A percentile compares a stretch with the other conserved stretches of the same genome.
Conservation (phyloP, 352 stramenopile genomes). For the Saprolegnia parasitica region DNA sequence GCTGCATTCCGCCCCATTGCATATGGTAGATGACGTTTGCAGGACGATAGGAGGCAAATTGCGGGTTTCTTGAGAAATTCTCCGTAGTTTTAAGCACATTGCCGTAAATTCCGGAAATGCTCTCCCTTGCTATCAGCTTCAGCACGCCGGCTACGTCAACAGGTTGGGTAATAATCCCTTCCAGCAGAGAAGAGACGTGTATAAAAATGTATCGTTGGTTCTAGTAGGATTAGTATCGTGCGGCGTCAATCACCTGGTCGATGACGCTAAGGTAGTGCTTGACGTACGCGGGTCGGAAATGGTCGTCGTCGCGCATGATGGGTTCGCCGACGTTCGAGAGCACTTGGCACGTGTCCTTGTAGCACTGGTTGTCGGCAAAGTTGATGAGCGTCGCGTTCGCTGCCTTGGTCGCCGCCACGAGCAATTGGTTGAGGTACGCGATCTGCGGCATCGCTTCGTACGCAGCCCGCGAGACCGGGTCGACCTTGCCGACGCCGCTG, state of each 20-base stretch:
- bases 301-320: slow-evolving; percentile 12
- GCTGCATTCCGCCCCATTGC: no score
- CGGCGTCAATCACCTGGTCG: slow-evolving; percentile 17
- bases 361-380: slow-evolving; percentile 28
- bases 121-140: no score
- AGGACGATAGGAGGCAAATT: no score
- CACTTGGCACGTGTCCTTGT: slow-evolving; percentile 25
- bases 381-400: slow-evolving; percentile 18
- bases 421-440: background rate
- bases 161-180: no score
- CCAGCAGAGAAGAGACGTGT: no score
- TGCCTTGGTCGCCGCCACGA: slow-evolving; percentile 5
- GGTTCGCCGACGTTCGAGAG: slow-evolving; percentile 4
- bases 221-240: background rate
- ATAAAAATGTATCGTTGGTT: no score
- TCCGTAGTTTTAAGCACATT: no score
- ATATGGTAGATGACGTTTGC: no score
- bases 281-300: slow-evolving; percentile 5
- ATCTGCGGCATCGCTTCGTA: background rate
- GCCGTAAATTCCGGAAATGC: no score
- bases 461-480: background rate
- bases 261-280: slow-evolving; percentile 12
- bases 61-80: no score
- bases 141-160: no score
- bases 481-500: background rate